Base-by-base conservation (phyloP, 441 rosid genomes). In the Pelargonium cotyledonis region DNA sequence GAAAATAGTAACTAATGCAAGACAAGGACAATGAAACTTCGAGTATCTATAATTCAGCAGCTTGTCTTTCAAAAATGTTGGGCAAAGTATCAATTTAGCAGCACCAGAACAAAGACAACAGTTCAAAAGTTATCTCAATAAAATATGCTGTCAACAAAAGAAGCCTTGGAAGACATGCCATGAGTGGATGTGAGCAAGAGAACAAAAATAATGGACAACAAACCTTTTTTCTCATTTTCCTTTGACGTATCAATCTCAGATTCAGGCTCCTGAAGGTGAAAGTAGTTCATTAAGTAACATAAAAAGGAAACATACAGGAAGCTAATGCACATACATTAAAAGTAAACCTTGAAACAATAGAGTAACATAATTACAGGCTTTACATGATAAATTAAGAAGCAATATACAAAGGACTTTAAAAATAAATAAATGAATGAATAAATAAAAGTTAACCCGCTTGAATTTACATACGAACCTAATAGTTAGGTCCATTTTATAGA, bases 171-270 rank as follows among this genome's bases (percentile, higher is more conserved):
- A 43, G 11, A 43, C 47, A 43, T 8, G 8, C 11, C 11, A 10
- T 43, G 47, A 43, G 47, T 43, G 11, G 2, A 4, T 43, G 47
- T 43, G 47, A 7, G 11, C 8, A 10, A 43, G 5, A 63, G 31
- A 29, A 44, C 70, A 16, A 66, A 60, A 23, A 29, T n/a, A 64
- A n/a, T 15, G 38, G 65, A 67, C 35, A 5, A n/a, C 51, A 70
- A 68, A 94, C 97, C 84, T 84, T 83, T 88, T 76, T n/a, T 77
- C 70, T 66, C 83, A 65, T 72, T 78, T 75, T 71, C 84, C 67
- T 64, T 70, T 47, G 74, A 67, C 69, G 71, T 61, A 81, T 65
- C 15, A 29, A 71, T 72, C 65, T 76, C 88, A 46, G 80, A 64
- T 74, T 84, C 69, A 58, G 21, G 75, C 77, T 92, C 92, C 97